Base-by-base conservation (phyloP, 441 rosid genomes). In the Pelargonium citronellum region DNA sequence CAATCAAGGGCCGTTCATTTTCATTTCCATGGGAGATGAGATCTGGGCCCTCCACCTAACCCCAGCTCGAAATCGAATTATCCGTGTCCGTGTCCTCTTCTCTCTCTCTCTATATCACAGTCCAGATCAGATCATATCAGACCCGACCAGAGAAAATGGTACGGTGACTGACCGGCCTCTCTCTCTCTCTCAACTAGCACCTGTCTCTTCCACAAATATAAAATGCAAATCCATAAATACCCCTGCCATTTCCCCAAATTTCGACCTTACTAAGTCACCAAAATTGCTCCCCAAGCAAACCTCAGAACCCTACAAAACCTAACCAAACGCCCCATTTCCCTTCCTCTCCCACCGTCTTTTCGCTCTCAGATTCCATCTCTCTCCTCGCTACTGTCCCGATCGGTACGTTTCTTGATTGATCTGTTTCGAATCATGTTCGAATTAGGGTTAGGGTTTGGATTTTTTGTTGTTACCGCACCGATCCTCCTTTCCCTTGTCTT, bases 361-460 rank as follows among this genome's bases (percentile, higher is more conserved):
- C 64, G 60, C 43, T 8, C 39, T 64, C 75, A 16, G 73, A 73
- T 73, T 68, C 73, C 74, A 75, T 55, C 22, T 77, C 78, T 77
- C 79, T 62, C 75, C 71, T 74, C 67, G 66, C 67, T 83, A 20
- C 74, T 16, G 80, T 74, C 81, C 84, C 67, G 65, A 77, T 73
- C 77, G 86, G 89, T 87, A 81, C 74, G 86, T 78, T 79, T 72
- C 71, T 67, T 62, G 47, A 53, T 46, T 7, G 11, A 13, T 9
- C 53, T 53, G 62, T 43, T 69, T 51, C 63, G 71, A 68, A 77
- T 76, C 80, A 73, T 74, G 74, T 20, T 57, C 44, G 17, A 69
- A 60, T 55, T 69, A 74, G 82, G 76, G 65, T 78, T 78, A 66
- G 78, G 78, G 61, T 58, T 58, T 58, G 63, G 63, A 58, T 19